These are phyloP conservation scores for Coix lacrymajobi DNA, from an alignment of 176 grass and related monocot genomes.

Conservation along the genomic window DNA sequence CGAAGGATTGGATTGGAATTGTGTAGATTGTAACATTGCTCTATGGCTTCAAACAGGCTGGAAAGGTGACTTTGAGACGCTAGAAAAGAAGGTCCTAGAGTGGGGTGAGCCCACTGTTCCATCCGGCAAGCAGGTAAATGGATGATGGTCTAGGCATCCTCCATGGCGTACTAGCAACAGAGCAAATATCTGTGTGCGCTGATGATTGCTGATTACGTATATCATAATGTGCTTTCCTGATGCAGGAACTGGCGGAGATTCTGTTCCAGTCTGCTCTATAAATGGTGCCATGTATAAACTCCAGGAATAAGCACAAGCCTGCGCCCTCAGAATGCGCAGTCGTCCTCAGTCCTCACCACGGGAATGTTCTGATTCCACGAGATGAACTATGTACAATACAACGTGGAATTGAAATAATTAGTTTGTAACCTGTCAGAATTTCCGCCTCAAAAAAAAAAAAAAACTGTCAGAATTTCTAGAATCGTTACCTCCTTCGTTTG, in stretches of 20 bases:
- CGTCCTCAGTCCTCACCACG: background rate
- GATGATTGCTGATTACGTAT: background rate
- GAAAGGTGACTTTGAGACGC: conserved; percentile 74
- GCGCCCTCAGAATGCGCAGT: background rate
- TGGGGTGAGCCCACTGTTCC: conserved; percentile 86
- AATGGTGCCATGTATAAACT: conserved; percentile 10
- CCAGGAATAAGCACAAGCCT: conserved; percentile 23
- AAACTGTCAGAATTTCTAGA: too few relatives aligned
- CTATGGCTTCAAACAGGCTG: conserved; percentile 48
- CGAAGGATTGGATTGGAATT: background rate
- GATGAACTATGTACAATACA: conserved; percentile 27
- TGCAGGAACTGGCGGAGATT: conserved; percentile 85
- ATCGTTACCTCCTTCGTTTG: background rate
- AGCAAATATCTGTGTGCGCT: background rate
- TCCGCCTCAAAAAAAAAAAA: too few relatives aligned
- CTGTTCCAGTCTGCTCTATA: conserved; percentile 85
- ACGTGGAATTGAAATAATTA: conserved; percentile 31
- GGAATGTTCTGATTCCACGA: conserved; percentile 16
- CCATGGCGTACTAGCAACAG: background rate
- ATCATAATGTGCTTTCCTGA: background rate
- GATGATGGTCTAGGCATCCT: background rate
- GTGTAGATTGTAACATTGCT: conserved; percentile 5
- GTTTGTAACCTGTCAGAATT: background rate
- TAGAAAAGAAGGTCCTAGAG: conserved; percentile 84
- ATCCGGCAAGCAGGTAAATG: conserved; percentile 81